Evolutionary conservation across 208 protist species (phyloP).

Genomic region (Phytomonas francai): DNA sequence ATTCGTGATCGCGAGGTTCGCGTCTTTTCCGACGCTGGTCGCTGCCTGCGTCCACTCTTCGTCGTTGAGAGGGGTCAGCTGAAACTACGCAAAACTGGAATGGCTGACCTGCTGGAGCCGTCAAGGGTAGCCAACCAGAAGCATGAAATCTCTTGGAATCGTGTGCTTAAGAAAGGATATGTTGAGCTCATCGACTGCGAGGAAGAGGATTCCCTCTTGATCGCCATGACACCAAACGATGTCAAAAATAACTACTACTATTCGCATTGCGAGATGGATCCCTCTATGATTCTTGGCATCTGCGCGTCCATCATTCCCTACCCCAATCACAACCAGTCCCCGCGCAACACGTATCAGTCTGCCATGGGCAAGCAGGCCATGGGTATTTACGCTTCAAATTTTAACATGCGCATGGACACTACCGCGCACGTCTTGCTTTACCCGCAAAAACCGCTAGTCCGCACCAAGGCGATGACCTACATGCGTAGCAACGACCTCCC

Average conservation of each 20-base stretch:
- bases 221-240: constrained; percentile 84
- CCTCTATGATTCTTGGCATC: constrained; percentile 84
- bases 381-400: constrained; percentile 94
- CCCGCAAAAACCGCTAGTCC: constrained; percentile 95
- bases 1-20: constrained; percentile 63
- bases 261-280: constrained; percentile 89
- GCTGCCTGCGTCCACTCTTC: constrained; percentile 67
- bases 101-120: constrained; percentile 44
- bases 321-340: constrained; percentile 99
- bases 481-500: constrained; percentile 94
- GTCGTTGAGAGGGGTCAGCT: constrained; percentile 56
- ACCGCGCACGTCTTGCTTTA: constrained; percentile 97
- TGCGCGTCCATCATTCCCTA: constrained; percentile 97
- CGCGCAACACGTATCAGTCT: constrained; percentile 99
- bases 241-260: constrained; percentile 79
- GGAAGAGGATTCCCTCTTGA: constrained; percentile 99
- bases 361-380: constrained; percentile 99
- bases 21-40: constrained; percentile 68
- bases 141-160: constrained; percentile 57
- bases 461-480: constrained; percentile 95
- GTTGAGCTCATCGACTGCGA: constrained; percentile 97
- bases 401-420: constrained; percentile 97
- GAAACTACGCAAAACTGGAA: constrained; percentile 44
- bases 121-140: constrained; percentile 27
- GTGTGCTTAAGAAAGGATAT: constrained; percentile 58